A percentile compares a stretch with the other conserved stretches of the same genome.
phyloP scores from a whole-genome alignment of 2,329 filamentous ascomycete genomes.

The Trichoderma sp. region DNA sequence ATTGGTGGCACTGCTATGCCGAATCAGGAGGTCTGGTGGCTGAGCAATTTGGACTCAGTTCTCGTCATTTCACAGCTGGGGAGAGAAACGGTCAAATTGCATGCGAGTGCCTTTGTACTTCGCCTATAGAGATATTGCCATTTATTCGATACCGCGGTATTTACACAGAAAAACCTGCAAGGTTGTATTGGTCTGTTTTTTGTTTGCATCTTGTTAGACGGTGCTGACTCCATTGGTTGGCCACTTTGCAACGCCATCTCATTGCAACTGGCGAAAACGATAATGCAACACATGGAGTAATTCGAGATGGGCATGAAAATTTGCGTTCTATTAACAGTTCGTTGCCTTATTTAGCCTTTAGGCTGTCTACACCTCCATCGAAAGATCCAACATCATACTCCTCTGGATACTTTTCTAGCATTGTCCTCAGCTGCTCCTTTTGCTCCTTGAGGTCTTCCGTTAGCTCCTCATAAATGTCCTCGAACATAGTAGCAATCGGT shows the following conservation, averaged over 20 bases:
- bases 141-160: background rate
- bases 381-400: constrained; percentile 84
- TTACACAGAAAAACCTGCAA: background rate
- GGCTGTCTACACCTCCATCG: constrained; percentile 70
- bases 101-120: background rate
- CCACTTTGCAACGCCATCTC: background rate
- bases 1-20: background rate
- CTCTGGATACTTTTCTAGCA: constrained; percentile 81
- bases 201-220: background rate
- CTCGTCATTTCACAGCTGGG: background rate
- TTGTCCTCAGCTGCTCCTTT: constrained; percentile 68
- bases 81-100: background rate
- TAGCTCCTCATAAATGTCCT: constrained; percentile 85
- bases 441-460: constrained; percentile 78
- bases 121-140: background rate
- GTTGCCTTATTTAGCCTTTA: constrained; percentile 42
- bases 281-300: background rate
- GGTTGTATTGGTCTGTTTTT: background rate
- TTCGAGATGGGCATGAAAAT: background rate
- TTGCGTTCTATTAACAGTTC: background rate
- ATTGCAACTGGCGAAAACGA: background rate
- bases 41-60: background rate
- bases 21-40: background rate
- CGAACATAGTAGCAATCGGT: constrained; percentile 71
- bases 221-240: background rate